Base-by-base conservation (phyloP, 2,329 filamentous ascomycete genomes). In the Proliferodiscus dingleyae region DNA sequence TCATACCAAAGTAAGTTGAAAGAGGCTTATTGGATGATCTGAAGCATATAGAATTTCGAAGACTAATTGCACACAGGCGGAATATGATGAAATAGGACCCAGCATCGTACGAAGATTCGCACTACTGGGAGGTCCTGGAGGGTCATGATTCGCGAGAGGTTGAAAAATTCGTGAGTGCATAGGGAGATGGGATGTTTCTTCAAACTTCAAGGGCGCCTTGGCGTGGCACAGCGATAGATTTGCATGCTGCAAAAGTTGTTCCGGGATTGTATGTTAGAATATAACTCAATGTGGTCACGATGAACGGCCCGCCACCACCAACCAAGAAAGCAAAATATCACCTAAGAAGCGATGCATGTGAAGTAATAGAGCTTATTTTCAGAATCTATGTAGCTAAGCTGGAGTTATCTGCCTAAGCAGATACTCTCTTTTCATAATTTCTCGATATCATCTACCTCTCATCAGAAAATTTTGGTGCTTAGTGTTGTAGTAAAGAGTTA, bases 61-160 rank as follows among this genome's bases (percentile, higher is more conserved):
- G 18, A n/a, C 43, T 44, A 38, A 51, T 49, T 43, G 40, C 13
- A 5, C 11, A 3, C 23, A 24, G 37, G 18, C 30, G 49, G 54
- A 57, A 42, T 57, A 59, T 41, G 55, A 57, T 50, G 57, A 59
- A 37, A 57, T 59, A 42, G 39, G 37, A 28, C 44, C 41, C 29
- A 55, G 59, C 66, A 96, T 97, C 68, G 91, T 97, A 50, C 81
- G 91, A 68, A 84, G 91, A 71, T 97, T 97, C 67, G 91, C 91
- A 52, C 75, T 97, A 55, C 74, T 97, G 52, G 93, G 93, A 66
- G 93, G 91, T 18, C 93, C 93, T 10, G 93, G 90, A 42, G 86
- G 85, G 60, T 85, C 85, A 60, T 89, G 51, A 39, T 13, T 23
- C 32, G 9, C 19, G 6, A 11, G 9, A 21, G 9, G 16, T 34